Evolutionary conservation across 176 grass and related monocot genomes (phyloP).

Genomic region (Echinochloa phyllopogon): DNA sequence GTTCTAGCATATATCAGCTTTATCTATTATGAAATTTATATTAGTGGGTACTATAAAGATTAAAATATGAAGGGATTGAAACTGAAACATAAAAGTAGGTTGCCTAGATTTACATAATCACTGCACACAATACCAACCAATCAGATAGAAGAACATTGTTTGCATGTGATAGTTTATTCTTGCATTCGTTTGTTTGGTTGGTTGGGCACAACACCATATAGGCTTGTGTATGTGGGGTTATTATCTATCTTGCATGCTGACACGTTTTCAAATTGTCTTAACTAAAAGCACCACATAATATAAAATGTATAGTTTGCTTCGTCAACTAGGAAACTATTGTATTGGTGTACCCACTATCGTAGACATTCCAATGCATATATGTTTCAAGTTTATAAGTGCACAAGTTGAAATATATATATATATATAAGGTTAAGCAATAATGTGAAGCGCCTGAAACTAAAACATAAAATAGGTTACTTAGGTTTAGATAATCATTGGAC

Average conservation of each 20-base stretch:
- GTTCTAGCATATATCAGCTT: not conserved
- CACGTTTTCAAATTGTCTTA: too few relatives aligned
- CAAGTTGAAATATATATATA: too few relatives aligned
- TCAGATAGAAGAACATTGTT: not conserved
- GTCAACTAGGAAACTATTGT: too few relatives aligned
- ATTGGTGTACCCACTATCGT: too few relatives aligned
- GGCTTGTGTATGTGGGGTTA: too few relatives aligned
- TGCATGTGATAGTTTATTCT: not conserved
- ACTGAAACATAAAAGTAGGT: not conserved
- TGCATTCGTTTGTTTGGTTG: not conserved
- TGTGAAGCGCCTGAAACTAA: not conserved
- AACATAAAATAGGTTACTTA: not conserved
- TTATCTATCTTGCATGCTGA: too few relatives aligned
- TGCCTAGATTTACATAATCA: not conserved
- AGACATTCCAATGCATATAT: too few relatives aligned
- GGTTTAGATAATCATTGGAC: not conserved
- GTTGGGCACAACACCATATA: not conserved
- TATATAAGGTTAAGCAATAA: not conserved
- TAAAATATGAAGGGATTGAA: not conserved
- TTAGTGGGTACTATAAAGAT: not conserved
- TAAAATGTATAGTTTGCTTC: too few relatives aligned
- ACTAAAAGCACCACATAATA: too few relatives aligned
- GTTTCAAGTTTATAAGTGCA: not conserved
- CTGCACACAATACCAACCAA: not conserved
- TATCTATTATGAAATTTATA: not conserved